Base-by-base conservation (phyloP, 2,329 filamentous ascomycete genomes). In the Exophiala phaeomuriformis region DNA sequence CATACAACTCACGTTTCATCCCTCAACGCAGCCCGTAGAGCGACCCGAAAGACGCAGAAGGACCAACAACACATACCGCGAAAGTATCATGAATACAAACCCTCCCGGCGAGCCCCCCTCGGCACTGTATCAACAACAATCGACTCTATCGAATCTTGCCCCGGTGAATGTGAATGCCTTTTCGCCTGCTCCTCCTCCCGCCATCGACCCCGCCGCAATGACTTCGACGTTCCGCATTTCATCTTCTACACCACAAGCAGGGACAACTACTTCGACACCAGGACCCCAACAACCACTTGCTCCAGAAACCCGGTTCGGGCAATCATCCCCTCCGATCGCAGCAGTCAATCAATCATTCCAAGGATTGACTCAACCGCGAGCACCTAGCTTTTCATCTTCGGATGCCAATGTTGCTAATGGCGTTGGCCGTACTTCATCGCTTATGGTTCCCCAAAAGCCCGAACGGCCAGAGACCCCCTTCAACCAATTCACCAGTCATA, bases 31-130 rank as follows among this genome's bases (percentile, higher is more conserved):
- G 72, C 73, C 73, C 40, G 67, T 72, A 65, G 72, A 75, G 66
- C 67, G 73, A 46, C 73, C 73, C 4, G 68, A 74, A 42, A 70
- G 73, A 53, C 65, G 69, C 19, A 74, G 73, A 57, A 49, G 62
- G 49, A 47, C 46, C n/a, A 62, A 63, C 51, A 60, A 61, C 47
- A 57, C 56, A 47, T 56, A 57, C 52, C 57, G 59, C 51, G 62
- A 64, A 46, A 51, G 56, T 7, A 59, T 63, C 42, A 57, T 62
- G 59, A 61, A 57, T 40, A 53, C 59, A 9, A 51, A 46, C 33
- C 39, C 41, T 10, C 49, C 52, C 2, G 36, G 33, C 31, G 57
- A 56, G 8, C 28, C 55, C 5, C 10, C 43, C 8, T 36, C 60
- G 9, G 52, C 31, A 29, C 33, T 55, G 44, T 62, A 62, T 49